phyloP scores from a whole-genome alignment of 2,329 filamentous ascomycete species.

The Talaromyces marneffei region DNA sequence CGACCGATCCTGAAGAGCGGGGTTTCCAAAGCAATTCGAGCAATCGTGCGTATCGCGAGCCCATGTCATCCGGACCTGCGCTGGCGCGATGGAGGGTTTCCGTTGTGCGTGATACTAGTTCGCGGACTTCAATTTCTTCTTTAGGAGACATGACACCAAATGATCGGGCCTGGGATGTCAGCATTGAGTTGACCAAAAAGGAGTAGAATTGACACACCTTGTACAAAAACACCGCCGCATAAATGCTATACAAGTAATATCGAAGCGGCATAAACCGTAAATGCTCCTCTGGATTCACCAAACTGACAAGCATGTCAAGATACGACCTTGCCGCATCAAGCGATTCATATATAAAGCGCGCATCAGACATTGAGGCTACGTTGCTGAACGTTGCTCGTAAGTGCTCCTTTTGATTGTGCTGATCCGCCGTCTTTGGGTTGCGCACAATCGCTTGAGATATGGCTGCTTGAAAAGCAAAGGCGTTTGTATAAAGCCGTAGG shows the following conservation, averaged over 20 bases:
- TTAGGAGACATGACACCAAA: conserved; percentile 54
- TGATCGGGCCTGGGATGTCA: conserved; percentile 43
- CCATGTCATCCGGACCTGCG: conserved; percentile 54
- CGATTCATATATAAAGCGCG: conserved; percentile 61
- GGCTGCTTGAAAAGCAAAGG: conserved; percentile 69
- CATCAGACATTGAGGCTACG: conserved; percentile 56
- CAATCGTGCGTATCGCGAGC: conserved; percentile 56
- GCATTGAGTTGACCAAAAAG: too few relatives aligned
- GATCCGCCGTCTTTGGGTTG: conserved; percentile 34
- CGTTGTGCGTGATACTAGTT: conserved; percentile 54
- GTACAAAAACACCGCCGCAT: conserved; percentile 60
- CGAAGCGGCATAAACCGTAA: conserved; percentile 60
- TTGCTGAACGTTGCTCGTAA: conserved; percentile 46
- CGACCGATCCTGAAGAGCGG: conserved; percentile 21
- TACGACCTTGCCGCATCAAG: conserved; percentile 60
- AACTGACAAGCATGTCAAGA: conserved; percentile 54
- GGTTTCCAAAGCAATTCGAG: conserved; percentile 56
- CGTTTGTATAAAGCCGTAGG: conserved; percentile 66
- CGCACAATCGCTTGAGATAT: conserved; percentile 47
- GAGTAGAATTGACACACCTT: conserved; percentile 52
- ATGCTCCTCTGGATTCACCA: conserved; percentile 53
- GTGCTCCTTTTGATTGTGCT: conserved; percentile 34
- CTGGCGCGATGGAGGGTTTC: conserved; percentile 56
- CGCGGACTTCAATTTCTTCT: conserved; percentile 52
- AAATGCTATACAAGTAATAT: conserved; percentile 57